Evolutionary conservation across 495 filamentous ascomycete species (phyloP).

Genomic region (Penicillium dipodomyicola): DNA sequence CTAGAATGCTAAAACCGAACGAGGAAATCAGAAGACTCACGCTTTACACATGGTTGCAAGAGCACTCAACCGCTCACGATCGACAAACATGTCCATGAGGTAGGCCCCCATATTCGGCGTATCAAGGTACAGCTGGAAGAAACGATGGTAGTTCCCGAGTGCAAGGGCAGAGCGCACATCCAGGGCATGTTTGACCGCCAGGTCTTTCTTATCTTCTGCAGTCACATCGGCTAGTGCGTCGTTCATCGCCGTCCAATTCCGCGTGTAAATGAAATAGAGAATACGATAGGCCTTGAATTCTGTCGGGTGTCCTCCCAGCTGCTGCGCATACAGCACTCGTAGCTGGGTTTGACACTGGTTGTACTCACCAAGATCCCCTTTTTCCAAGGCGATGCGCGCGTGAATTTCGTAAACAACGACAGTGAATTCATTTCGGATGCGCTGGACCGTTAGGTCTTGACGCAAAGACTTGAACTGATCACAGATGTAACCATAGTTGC

Average conservation of each 20-base stretch:
- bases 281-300: slow-evolving; percentile 99
- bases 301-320: slow-evolving; percentile 82
- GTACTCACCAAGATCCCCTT: slow-evolving; percentile 99
- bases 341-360: slow-evolving; percentile 99
- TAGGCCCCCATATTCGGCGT: slow-evolving; percentile 97
- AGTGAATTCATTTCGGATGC: slow-evolving; percentile 92
- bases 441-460: slow-evolving; percentile 97
- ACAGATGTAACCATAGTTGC: slow-evolving; percentile 96
- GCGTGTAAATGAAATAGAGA: slow-evolving; percentile 98
- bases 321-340: slow-evolving; percentile 79
- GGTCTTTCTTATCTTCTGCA: slow-evolving; percentile 83
- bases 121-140: slow-evolving; percentile 92
- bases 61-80: slow-evolving; percentile 86
- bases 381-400: slow-evolving; percentile 95
- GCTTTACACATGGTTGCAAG: slow-evolving; percentile 87
- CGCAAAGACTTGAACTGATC: slow-evolving; percentile 99
- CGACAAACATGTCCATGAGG: slow-evolving; percentile 98
- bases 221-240: slow-evolving; percentile 97
- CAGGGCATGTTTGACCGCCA: slow-evolving; percentile 84
- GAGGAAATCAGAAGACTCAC: slow-evolving; percentile 57
- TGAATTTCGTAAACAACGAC: slow-evolving; percentile 96
- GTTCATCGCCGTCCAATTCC: slow-evolving; percentile 97
- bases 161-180: slow-evolving; percentile 88
- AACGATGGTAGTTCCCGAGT: slow-evolving; percentile 92
- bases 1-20: slow-evolving; percentile 32